Conservation (phyloP, 768 basidiomycete genomes). For the Mycena alexandri region DNA sequence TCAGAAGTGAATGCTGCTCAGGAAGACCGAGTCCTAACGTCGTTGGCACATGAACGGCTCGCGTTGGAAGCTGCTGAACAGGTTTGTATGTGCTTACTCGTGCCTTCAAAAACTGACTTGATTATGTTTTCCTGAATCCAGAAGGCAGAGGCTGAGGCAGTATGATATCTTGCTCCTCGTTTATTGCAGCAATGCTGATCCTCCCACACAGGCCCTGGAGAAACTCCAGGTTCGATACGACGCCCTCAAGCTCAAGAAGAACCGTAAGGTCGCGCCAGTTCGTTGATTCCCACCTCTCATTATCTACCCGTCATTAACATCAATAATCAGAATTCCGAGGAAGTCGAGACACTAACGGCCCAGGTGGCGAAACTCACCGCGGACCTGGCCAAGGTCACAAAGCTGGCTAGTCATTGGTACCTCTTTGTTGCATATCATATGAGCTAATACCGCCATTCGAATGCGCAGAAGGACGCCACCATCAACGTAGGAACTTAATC, state of each 20-base stretch:
- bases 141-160: conserved; percentile 2
- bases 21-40: not conserved
- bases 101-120: too few species aligned
- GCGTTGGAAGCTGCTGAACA: not conserved
- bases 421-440: not conserved
- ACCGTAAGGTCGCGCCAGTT: not conserved
- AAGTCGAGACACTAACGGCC: not conserved
- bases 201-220: not conserved
- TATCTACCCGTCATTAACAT: not conserved
- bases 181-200: not conserved
- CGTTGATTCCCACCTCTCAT: not conserved
- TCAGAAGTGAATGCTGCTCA: not conserved
- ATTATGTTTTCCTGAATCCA: not conserved
- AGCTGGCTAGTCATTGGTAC: not conserved
- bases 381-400: not conserved
- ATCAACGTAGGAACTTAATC: not conserved
- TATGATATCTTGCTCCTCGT: not conserved
- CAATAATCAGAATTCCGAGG: not conserved
- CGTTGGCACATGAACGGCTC: not conserved
- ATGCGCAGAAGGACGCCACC: not conserved
- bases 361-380: not conserved
- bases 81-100: not conserved
- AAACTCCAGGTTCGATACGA: not conserved
- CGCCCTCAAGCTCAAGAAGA: not conserved
- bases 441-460: not conserved